Evolutionary conservation across 2,329 filamentous ascomycete species (phyloP), one percentile per base, ranked within the genome.

Genomic region (Trichophyton benhamiae): DNA sequence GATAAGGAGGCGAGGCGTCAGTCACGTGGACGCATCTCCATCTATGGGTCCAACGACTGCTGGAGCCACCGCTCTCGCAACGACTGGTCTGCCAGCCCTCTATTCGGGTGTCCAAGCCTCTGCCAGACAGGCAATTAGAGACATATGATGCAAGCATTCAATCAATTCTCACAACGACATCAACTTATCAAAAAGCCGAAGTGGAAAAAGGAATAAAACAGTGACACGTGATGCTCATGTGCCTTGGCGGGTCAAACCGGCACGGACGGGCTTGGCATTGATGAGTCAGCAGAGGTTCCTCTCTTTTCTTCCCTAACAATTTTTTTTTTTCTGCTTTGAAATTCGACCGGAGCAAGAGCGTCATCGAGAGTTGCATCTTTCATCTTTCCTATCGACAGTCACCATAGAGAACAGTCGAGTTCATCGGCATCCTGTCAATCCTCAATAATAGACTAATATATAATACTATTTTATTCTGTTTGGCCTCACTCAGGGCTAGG

Each of bases 241-340:
- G 49, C 27, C 49, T 53, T 53, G 49, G 49, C 49, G 49, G 49
- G 49, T 53, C 49, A 53, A 53, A 53, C 49, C 49, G 49, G 49
- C 22, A 53, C 25, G 25, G 11, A 2, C 9, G 22, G 49, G 20
- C 49, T 53, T 53, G 49, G 49, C 49, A 8, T 33, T 17, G 49
- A 27, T 53, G 49, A 53, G 9, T 53, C 27, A 53, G 49, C 49
- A 1, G 27, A n/a, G 1, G 25, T 8, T 8, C 20, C 7, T n/a
- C 15, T 30, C 9, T 53, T 33, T 53, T 53, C 27, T 53, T 30
- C 30, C n/a, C 2, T 11, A 13, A 22, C 48, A n/a, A n/a, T 8
- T 33, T 33, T 17, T 30, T 30, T 27, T 20, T 52, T 52, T 52
- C 27, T 52, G 49, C 49, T 53, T 53, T 25, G 44, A 48, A 44